A percentile compares a stretch with the other conserved stretches of the same genome.
Conservation (phyloP, 768 basidiomycete genomes). For the Boletus speciosus region DNA sequence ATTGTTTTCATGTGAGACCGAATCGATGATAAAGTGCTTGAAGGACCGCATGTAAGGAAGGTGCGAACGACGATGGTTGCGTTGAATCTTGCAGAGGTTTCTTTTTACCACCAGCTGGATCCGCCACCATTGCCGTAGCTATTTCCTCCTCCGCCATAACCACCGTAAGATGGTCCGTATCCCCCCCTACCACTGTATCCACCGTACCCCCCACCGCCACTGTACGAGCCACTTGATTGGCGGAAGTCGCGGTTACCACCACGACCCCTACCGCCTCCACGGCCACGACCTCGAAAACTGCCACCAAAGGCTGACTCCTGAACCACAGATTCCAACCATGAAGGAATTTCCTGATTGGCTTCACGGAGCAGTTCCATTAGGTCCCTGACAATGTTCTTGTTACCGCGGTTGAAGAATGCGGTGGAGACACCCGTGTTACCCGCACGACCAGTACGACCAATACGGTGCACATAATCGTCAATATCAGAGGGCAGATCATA, state of each 20-base stretch:
- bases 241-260: conserved; percentile 38
- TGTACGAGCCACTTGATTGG: conserved; percentile 24
- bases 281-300: conserved; percentile 53
- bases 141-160: conserved; percentile 28
- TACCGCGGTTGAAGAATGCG: conserved; percentile 93
- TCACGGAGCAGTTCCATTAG: conserved; percentile 91
- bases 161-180: conserved; percentile 38
- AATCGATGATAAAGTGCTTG: conserved; percentile 17
- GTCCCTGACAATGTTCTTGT: conserved; percentile 89
- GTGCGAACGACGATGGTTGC: conserved; percentile 9
- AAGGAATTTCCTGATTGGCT: conserved; percentile 92
- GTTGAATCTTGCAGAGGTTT: conserved; percentile 6
- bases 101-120: conserved; percentile 49
- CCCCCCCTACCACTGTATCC: conserved; percentile 37
- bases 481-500: conserved; percentile 98
- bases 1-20: conserved; percentile 24
- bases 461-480: conserved; percentile 98
- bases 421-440: conserved; percentile 96
- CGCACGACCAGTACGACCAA: conserved; percentile 97
- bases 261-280: conserved; percentile 38
- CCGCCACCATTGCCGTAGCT: conserved; percentile 32
- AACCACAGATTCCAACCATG: conserved; percentile 85
- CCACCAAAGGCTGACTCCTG: conserved; percentile 75
- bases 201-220: conserved; percentile 34
- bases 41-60: conserved; percentile 6